Evolutionary conservation across 441 rosid species (phyloP).

Genomic region (Syzygium syzygioides): DNA sequence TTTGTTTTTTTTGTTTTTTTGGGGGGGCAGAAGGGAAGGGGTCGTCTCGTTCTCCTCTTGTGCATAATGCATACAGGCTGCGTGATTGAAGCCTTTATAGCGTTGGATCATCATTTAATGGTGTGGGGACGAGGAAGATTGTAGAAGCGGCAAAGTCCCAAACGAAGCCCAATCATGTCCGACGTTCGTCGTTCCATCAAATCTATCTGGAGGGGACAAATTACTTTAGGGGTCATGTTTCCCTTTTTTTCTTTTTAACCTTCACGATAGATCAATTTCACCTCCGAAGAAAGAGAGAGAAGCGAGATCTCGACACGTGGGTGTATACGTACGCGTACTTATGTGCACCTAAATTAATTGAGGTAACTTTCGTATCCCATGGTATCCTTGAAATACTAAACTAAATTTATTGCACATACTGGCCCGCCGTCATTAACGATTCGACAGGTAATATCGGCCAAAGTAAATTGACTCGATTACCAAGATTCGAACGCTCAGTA

Average conservation of each 20-base stretch:
- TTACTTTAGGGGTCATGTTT: not conserved
- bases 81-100: not conserved
- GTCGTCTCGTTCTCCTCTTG: not conserved
- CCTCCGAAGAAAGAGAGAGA: not conserved
- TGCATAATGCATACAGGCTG: not conserved
- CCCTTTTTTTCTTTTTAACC: not conserved
- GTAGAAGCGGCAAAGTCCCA: not conserved
- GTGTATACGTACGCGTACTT: not conserved
- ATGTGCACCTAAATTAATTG: not conserved
- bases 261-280: not conserved
- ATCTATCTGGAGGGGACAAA: not conserved
- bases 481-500: not conserved
- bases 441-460: rapidly evolving
- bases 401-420: not conserved
- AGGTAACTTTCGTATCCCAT: not conserved
- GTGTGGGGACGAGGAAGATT: not conserved
- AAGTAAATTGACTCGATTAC: not conserved
- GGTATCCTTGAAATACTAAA: not conserved
- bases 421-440: not conserved
- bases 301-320: not conserved
- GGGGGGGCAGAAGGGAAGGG: not conserved
- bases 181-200: not conserved
- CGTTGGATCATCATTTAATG: not conserved
- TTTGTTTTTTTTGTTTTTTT: no score
- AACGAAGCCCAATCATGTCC: not conserved